Evolutionary conservation across 106 monocot genomes (phyloP).

Genomic region (Apostasia shenzhenica): DNA sequence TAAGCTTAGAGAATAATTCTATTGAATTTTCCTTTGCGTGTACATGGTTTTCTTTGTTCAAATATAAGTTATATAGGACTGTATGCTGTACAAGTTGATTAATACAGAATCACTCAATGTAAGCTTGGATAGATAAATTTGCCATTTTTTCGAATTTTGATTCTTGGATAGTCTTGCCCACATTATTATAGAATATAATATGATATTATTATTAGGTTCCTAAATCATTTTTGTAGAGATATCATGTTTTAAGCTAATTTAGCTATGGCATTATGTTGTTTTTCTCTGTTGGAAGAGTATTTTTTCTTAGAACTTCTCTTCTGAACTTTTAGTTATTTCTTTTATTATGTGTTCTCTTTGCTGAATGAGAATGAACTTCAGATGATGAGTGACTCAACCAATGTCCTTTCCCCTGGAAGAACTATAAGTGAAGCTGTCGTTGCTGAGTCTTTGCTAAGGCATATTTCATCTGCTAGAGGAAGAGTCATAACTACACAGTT

Average conservation of each 20-base stretch:
- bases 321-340: neutral
- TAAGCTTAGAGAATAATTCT: no score
- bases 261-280: neutral
- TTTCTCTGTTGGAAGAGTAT: neutral
- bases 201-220: no score
- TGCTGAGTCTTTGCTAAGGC: conserved; percentile 70
- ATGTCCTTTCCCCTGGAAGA: conserved; percentile 90
- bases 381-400: conserved; percentile 99
- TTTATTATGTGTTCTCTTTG: neutral
- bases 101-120: no score
- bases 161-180: no score
- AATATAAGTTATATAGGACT: no score
- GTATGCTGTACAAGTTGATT: no score
- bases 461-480: conserved; percentile 87
- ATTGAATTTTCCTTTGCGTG: no score
- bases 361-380: conserved; percentile 4
- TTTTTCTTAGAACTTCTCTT: neutral
- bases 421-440: conserved; percentile 87
- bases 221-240: no score
- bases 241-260: neutral
- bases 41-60: no score
- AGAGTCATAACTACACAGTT: conserved; percentile 97
- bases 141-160: no score
- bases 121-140: no score
- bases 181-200: no score